Evolutionary conservation across 805 yeast species (phyloP).

Genomic region (Lipomyces chichibuensis): DNA sequence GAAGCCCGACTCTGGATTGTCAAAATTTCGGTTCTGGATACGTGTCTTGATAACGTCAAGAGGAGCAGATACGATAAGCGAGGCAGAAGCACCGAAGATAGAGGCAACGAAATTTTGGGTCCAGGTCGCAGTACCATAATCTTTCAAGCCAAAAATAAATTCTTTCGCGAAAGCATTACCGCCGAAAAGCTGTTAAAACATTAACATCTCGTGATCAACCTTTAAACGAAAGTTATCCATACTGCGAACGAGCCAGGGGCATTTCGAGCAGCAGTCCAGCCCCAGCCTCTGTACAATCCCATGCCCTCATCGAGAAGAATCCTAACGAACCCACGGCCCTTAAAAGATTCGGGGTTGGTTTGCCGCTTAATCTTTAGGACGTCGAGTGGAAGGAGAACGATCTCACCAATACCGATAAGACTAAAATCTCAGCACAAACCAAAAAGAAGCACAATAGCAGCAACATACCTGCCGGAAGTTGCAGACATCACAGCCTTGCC

Average conservation of each 20-base stretch:
- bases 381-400: conserved; percentile 91
- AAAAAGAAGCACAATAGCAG: neutral
- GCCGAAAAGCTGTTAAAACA: conserved; percentile 65
- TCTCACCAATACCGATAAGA: conserved; percentile 95
- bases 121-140: conserved; percentile 93
- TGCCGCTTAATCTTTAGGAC: conserved; percentile 98
- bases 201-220: neutral
- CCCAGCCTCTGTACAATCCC: conserved; percentile 96
- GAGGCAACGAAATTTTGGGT: conserved; percentile 91
- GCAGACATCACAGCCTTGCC: conserved; percentile 98
- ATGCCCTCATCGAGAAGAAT: conserved; percentile 89
- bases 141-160: conserved; percentile 81
- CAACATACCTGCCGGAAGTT: conserved; percentile 72
- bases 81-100: conserved; percentile 94
- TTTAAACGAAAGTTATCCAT: neutral
- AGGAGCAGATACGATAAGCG: conserved; percentile 95
- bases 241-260: conserved; percentile 96
- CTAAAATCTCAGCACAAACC: conserved; percentile 43
- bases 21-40: conserved; percentile 95
- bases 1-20: conserved; percentile 91
- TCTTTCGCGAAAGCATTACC: conserved; percentile 99
- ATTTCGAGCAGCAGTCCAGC: conserved; percentile 99
- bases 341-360: conserved; percentile 99
- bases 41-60: conserved; percentile 97
- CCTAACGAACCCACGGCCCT: conserved; percentile 92